Base-by-base conservation (phyloP, 768 basidiomycete genomes). In the Leccinum pellstonianum region DNA sequence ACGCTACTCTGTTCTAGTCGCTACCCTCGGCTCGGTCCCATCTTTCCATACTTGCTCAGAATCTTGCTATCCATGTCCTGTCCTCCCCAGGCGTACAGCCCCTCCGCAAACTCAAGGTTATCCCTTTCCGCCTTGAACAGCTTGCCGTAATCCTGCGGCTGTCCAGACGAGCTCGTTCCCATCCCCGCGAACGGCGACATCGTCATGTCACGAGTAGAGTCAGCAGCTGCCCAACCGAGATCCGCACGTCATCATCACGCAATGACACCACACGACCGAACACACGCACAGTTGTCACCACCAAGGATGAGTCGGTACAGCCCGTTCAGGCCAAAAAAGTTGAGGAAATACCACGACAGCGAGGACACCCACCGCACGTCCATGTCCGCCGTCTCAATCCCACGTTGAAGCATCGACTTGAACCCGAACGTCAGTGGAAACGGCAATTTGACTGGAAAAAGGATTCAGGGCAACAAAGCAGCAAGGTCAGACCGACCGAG, bases 311-410 rank as follows among this genome's bases (percentile, higher is more conserved):
- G 86, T 52, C 90, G 91, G 79, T 98, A 99, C 17, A 99, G 75
- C 17, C 95, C 95, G 69, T 98, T 98, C 62, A 99, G 77, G 56
- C 96, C 96, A 75, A 99, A 98, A 77, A 98, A 92, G 79, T 98
- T 98, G 68, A 98, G 86, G 77, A 99, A 98, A 77, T 98, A 99
- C 97, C 97, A 98, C 17, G 93, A 95, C 56, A 98, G 80, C 11
- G 97, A 97, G 21, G 97, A 99, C 33, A 98, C 97, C 95, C 97
- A 99, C 76, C 93, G 85, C 11, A 98, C 97, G 74, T 98, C 96
- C 90, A 98, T 92, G 72, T 97, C 94, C 11, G 87, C 87, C 0
- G 95, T 95, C 70, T 94, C 90, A 52, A 98, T 91, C 25, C 95
- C 96, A 53, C 95, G 87, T 68, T 98, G 95, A 11, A 99, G 84